These are phyloP conservation scores for Globisporangium alternatum DNA, from an alignment of 352 stramenopile genomes.

Conservation along the genomic window DNA sequence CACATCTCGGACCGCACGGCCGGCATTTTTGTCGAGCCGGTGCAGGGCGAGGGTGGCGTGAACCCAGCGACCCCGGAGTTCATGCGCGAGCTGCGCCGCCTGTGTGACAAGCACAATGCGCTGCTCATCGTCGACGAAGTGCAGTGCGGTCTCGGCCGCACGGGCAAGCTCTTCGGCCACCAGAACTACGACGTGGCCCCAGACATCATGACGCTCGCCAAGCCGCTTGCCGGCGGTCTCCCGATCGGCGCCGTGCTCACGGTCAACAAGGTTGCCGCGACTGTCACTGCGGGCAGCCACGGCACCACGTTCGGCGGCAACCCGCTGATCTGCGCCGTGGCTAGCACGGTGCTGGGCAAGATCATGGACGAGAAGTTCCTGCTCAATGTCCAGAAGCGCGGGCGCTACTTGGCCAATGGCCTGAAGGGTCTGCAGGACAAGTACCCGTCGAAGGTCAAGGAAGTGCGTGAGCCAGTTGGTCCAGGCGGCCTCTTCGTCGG, in stretches of 20 bases:
- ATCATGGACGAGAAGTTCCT: constrained; percentile 71
- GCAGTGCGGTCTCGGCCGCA: constrained; percentile 96
- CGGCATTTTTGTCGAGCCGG: constrained; percentile 79
- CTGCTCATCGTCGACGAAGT: constrained; percentile 99
- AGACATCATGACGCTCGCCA: constrained; percentile 97
- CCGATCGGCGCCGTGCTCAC: constrained; percentile 96
- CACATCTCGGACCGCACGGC: constrained; percentile 73
- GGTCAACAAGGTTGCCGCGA: constrained; percentile 85
- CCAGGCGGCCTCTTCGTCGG: constrained; percentile 77
- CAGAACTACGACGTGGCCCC: constrained; percentile 92
- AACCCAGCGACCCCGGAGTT: constrained; percentile 90
- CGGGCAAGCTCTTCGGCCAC: constrained; percentile 94
- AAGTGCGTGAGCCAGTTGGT: constrained; percentile 63
- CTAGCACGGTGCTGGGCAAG: constrained; percentile 74
- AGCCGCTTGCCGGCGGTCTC: constrained; percentile 94
- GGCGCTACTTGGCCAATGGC: constrained; percentile 51
- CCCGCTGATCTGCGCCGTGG: constrained; percentile 93
- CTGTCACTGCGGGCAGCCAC: constrained; percentile 92
- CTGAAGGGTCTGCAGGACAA: constrained; percentile 68
- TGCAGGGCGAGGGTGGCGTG: constrained; percentile 94
- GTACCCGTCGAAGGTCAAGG: constrained; percentile 65
- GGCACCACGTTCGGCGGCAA: constrained; percentile 97
- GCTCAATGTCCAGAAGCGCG: constrained; percentile 64
- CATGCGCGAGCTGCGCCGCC: constrained; percentile 82
- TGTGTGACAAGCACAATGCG: constrained; percentile 94